Conservation (phyloP, 2,329 filamentous ascomycete species). For the Zymoseptoria crescenta region DNA sequence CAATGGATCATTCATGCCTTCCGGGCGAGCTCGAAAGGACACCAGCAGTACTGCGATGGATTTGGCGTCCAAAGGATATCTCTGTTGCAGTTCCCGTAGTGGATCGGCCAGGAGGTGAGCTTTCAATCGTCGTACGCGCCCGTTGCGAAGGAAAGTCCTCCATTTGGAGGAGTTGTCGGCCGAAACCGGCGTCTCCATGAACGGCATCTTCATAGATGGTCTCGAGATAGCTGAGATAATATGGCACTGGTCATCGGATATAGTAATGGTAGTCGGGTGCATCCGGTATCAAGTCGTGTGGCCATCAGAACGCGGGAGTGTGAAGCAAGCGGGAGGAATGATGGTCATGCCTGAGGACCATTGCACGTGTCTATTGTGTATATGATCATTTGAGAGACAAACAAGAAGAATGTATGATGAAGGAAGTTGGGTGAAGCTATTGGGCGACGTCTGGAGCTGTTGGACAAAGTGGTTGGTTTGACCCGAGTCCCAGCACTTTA, state of each 20-base stretch:
- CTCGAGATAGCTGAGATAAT: not conserved
- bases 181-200: not conserved
- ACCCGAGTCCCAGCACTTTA: not conserved
- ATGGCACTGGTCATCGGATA: not conserved
- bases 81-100: slow-evolving; percentile 13
- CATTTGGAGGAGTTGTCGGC: slow-evolving; percentile 4
- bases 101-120: slow-evolving; percentile 5
- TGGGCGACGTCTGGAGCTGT: not conserved
- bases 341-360: not conserved
- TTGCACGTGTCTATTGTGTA: not conserved
- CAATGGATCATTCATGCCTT: slow-evolving; percentile 23
- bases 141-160: slow-evolving; percentile 5
- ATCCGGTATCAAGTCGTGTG: no score
- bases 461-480: not conserved
- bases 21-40: slow-evolving; percentile 14
- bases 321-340: not conserved
- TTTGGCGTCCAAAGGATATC: slow-evolving; percentile 5
- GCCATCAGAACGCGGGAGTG: no score
- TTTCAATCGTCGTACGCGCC: not conserved
- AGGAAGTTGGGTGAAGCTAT: not conserved
- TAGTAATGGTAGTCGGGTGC: no score
- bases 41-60: slow-evolving; percentile 20
- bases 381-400: not conserved
- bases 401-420: not conserved
- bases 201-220: not conserved